Base-by-base conservation (phyloP, 140 eudicot genomes). In the Stevia rebaudiana region DNA sequence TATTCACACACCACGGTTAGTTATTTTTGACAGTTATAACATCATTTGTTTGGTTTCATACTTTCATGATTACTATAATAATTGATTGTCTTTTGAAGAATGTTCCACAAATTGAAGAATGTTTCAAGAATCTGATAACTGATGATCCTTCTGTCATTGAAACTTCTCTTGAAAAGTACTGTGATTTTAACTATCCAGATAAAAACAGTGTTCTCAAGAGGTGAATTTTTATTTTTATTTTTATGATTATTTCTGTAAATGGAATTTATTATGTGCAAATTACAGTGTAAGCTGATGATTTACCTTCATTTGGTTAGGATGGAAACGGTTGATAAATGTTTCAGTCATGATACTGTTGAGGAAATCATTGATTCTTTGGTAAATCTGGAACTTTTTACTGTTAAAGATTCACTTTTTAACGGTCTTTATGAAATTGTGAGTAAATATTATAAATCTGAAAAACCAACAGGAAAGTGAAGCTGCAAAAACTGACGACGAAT, bases 61-160 rank as follows among this genome's bases (percentile, higher is more conserved):
- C 10, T 55, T 49, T 41, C 8, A 11, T 15, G 17, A 24, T 2
- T 36, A 23, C 8, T 40, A 57, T 37, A 17, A 59, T 19, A 12
- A 21, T 22, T 65, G n/a, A n/a, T n/a, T n/a, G n/a, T 74, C 22
- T 11, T n/a, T 13, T 12, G 46, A 82, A 90, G 95, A 86, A 76
- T 63, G 86, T 90, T 74, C 80, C 83, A 52, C 68, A 63, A 63
- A 65, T 90, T 48, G 97, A 90, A 71, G 82, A 86, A 80, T 79
- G 66, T 22, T 71, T 90, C 11, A 77, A 72, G 75, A 80, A 69
- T 36, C 68, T 86, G 67, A 67, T 74, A 19, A 90, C 95, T 2
- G 90, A 90, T 78, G 97, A 90, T 80, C 94, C 87, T 54, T 86
- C 90, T 65, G 88, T 86, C 53, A 65, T 90, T 74, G 94, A 90